Evolutionary conservation across 108 stramenopile genomes (phyloP), one percentile per base, ranked within the genome.

Genomic region (Aureococcus anophagefferens): DNA sequence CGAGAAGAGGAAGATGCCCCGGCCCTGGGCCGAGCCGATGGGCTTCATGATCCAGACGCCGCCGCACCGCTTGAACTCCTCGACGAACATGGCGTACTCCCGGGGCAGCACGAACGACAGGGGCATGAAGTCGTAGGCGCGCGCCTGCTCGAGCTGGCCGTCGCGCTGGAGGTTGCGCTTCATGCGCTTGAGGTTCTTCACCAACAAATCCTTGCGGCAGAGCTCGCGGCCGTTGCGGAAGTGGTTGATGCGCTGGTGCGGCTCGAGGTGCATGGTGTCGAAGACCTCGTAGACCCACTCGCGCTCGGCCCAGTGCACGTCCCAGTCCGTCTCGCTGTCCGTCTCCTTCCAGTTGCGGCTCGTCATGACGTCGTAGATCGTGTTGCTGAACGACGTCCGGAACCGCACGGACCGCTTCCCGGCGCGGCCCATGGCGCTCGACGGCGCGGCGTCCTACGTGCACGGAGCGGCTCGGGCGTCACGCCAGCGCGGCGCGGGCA

Each of bases 1-100:
- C 4, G 74, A 72, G 71, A 87, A 83, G 17, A 87, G 76, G 68
- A 87, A 87, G 51, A 87, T 87, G 51, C 85, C 80, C 72, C 74
- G 77, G 65, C 86, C 87, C 77, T 87, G 87, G 5, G 87, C 83
- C 35, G 35, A 40, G 5, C 85, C 85, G 63, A 86, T 84, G 31
- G 87, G 87, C 77, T 87, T 87, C 87, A 87, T 87, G 59, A 87
- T 87, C 87, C 87, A 87, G 34, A 83, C 74, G 29, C 74, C 77
- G 29, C 78, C 62, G 17, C 34, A 33, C 11, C 80, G 37, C 62
- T 85, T 85, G n/a, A 81, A 85, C 35, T 81, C 83, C 45, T 84
- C 83, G 5, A 84, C 78, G 59, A 84, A 84, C 78, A 84, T 68
- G 37, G 80, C 77, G 66, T 84, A 84, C 63, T 84, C 83, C 36